Evolutionary conservation across 441 rosid genomes (phyloP).

Genomic region (Pelargonium australe): DNA sequence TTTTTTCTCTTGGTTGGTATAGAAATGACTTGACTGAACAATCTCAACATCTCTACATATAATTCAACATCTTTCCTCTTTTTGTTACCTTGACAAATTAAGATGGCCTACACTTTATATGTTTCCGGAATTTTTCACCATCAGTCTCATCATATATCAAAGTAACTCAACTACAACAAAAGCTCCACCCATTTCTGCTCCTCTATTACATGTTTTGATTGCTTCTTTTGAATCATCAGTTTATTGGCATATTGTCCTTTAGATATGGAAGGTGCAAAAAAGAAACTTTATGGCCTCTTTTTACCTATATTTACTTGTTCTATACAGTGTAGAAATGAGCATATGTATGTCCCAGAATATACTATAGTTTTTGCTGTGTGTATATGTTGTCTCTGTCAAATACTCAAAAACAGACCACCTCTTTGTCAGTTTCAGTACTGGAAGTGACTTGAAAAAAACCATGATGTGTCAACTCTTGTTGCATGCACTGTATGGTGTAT

Average conservation of each 20-base stretch:
- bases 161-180: conserved; percentile 8
- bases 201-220: conserved; percentile 23
- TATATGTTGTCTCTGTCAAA: not conserved
- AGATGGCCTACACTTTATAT: conserved; percentile 2
- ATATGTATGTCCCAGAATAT: not conserved
- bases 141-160: conserved; percentile 1
- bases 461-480: conserved; percentile 10
- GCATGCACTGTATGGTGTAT: not conserved
- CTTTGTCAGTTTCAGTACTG: conserved; percentile 18
- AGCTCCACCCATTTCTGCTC: conserved; percentile 32
- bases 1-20: conserved; percentile 18
- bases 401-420: not conserved
- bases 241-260: not conserved
- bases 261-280: not conserved
- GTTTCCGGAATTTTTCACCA: conserved; percentile 2
- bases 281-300: not conserved
- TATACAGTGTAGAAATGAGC: not conserved
- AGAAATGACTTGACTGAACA: conserved; percentile 13
- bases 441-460: conserved; percentile 14
- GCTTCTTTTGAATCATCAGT: not conserved
- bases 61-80: conserved; percentile 13
- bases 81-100: conserved; percentile 12
- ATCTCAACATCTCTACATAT: not conserved
- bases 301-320: not conserved
- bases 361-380: not conserved